Percentiles rank a stretch among this genome's conserved stretches.
Conservation (phyloP, 2,329 filamentous ascomycete species). For the Aspergillus sp. region DNA sequence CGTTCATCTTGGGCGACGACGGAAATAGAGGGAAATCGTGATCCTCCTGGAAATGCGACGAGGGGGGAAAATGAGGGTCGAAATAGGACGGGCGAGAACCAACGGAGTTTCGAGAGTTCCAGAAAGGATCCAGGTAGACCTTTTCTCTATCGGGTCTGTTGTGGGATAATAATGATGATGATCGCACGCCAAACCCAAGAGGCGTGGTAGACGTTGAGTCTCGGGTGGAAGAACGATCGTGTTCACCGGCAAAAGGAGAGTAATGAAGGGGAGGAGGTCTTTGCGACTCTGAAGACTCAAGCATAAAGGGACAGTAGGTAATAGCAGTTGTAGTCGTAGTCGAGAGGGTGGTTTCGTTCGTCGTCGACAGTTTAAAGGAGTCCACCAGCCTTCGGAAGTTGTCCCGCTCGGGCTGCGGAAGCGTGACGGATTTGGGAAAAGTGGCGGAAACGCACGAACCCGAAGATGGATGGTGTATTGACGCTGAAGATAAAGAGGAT, state of each 20-base stretch:
- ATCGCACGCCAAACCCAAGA: slow-evolving; percentile 38
- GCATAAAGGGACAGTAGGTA: slow-evolving; percentile 35
- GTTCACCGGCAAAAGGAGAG: slow-evolving; percentile 43
- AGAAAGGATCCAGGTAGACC: slow-evolving; percentile 32
- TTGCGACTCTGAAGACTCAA: slow-evolving; percentile 42
- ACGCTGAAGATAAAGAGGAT: background rate
- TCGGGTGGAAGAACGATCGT: slow-evolving; percentile 43
- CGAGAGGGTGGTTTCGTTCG: slow-evolving; percentile 7
- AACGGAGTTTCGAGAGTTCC: slow-evolving; percentile 34
- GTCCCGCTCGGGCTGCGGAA: slow-evolving; percentile 27
- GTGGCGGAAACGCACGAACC: slow-evolving; percentile 16
- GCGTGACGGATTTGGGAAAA: slow-evolving; percentile 23
- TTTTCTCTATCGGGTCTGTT: slow-evolving; percentile 38
- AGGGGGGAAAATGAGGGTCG: slow-evolving; percentile 20
- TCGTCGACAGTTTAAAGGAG: slow-evolving; percentile 21
- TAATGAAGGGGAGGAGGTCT: slow-evolving; percentile 43
- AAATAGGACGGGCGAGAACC: slow-evolving; percentile 26
- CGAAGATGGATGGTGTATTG: background rate
- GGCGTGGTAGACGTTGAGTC: slow-evolving; percentile 44
- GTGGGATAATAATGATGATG: slow-evolving; percentile 9
- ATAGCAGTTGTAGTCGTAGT: slow-evolving; percentile 3
- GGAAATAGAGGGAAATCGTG: slow-evolving; percentile 34
- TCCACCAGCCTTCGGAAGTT: slow-evolving; percentile 28
- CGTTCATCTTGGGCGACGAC: slow-evolving; percentile 42
- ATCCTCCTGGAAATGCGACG: slow-evolving; percentile 26